These are phyloP conservation scores for Aspergillus homomorphus DNA, from an alignment of 495 filamentous ascomycete genomes.

Conservation along the genomic window DNA sequence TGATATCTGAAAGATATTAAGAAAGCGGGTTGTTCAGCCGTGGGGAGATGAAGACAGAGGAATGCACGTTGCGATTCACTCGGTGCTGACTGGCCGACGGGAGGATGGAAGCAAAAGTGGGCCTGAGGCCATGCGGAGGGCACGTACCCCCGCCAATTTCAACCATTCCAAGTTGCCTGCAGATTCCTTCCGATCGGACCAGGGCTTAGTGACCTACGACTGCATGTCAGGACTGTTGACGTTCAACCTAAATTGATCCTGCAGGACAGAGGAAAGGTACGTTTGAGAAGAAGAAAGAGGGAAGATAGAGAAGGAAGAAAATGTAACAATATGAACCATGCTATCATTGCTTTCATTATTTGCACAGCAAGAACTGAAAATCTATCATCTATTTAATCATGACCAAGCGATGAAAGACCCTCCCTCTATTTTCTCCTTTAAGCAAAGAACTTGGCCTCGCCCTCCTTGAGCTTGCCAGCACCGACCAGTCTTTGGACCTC, in stretches of 20 bases:
- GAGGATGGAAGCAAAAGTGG: conserved; percentile 3
- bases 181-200: no score
- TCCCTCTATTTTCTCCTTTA: conserved; percentile 16
- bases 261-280: no score
- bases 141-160: conserved; percentile 5
- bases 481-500: conserved; percentile 71
- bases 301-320: no score
- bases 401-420: not conserved
- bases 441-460: conserved; percentile 59
- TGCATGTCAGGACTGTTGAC: no score
- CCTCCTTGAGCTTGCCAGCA: conserved; percentile 80
- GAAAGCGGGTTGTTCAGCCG: no score
- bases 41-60: not conserved
- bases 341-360: conserved; percentile 9
- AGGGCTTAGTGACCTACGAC: no score
- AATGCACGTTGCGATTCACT: conserved; percentile 18
- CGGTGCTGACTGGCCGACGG: conserved; percentile 10
- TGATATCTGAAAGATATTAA: no score
- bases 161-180: no score
- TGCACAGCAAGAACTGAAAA: not conserved
- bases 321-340: no score
- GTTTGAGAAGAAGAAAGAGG: no score
- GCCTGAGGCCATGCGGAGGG: not conserved
- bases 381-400: conserved; percentile 20
- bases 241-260: no score